Percentiles rank a stretch among this genome's conserved stretches.
These are phyloP conservation scores for Falciphora oryzae DNA, from an alignment of 2,329 filamentous ascomycete species.

Conservation along the genomic window DNA sequence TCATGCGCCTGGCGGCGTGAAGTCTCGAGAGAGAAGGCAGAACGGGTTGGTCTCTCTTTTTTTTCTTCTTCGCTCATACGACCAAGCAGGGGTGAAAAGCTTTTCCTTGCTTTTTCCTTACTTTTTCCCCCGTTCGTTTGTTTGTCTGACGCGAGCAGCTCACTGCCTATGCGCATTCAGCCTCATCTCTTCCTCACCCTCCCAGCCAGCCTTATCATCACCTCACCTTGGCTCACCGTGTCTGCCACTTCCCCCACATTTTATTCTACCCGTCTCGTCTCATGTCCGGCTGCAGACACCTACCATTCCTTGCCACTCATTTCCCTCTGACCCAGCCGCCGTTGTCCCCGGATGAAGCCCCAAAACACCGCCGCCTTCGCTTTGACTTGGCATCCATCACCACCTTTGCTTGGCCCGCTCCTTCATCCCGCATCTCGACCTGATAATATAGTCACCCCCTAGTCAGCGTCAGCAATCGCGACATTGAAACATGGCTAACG, in stretches of 20 bases:
- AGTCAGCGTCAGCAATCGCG: too few relatives aligned
- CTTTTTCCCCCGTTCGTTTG: too few relatives aligned
- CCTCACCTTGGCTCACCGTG: not conserved
- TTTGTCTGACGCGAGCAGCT: not conserved
- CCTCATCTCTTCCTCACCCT: not conserved
- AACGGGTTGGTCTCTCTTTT: not conserved
- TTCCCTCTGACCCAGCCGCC: too few relatives aligned
- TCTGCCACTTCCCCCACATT: not conserved
- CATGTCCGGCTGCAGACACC: not conserved
- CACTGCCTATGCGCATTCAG: not conserved
- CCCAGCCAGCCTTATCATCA: not conserved
- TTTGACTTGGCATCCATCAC: too few relatives aligned
- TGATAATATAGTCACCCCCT: too few relatives aligned
- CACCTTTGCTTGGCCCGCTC: too few relatives aligned
- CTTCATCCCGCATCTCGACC: too few relatives aligned
- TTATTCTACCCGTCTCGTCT: not conserved
- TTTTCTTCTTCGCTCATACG: not conserved
- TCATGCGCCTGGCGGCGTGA: not conserved
- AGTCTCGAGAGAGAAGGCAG: not conserved
- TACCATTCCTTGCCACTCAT: not conserved
- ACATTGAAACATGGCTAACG: not conserved
- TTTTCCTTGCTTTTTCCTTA: too few relatives aligned
- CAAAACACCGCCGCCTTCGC: too few relatives aligned
- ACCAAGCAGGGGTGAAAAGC: too few relatives aligned
- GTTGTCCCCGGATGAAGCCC: too few relatives aligned